phyloP scores from a whole-genome alignment of 192 early-diverging fungal genomes.

The Backusella westeae region DNA sequence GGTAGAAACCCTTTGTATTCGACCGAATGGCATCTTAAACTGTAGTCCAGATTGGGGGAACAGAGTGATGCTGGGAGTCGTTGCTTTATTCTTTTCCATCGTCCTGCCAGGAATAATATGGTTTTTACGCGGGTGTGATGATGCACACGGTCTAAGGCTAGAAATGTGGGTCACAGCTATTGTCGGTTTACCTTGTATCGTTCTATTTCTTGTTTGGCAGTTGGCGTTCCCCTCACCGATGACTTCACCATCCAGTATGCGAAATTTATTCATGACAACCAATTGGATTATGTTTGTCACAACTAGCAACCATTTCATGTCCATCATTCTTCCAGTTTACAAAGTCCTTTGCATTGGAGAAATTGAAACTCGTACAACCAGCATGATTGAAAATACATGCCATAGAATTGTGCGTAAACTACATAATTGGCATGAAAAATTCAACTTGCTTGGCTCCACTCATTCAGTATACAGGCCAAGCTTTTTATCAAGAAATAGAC shows the following conservation, averaged over 20 bases:
- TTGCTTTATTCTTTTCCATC: conserved; percentile 38
- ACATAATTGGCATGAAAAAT: neutral
- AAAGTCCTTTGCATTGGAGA: neutral
- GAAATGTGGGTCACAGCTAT: conserved; percentile 51
- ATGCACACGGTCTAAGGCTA: conserved; percentile 56
- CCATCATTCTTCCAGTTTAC: conserved; percentile 7
- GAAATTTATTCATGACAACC: neutral
- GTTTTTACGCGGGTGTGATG: conserved; percentile 41
- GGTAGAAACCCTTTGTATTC: neutral
- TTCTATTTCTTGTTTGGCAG: conserved; percentile 41
- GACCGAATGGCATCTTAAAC: neutral
- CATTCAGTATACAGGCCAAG: neutral
- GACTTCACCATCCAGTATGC: neutral
- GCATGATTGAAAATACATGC: neutral
- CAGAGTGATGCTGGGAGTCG: neutral
- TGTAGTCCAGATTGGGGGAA: conserved; percentile 11
- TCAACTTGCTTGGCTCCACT: neutral
- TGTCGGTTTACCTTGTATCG: conserved; percentile 38
- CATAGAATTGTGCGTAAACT: neutral
- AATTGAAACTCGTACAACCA: neutral
- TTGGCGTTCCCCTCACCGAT: neutral
- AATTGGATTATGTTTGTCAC: conserved; percentile 12
- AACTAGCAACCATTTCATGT: neutral
- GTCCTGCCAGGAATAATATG: conserved; percentile 48
- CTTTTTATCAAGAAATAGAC: neutral